A percentile compares a stretch with the other conserved stretches of the same genome.
These are phyloP conservation scores for Xylaria digitata DNA, from an alignment of 2,329 filamentous ascomycete genomes.

Conservation along the genomic window DNA sequence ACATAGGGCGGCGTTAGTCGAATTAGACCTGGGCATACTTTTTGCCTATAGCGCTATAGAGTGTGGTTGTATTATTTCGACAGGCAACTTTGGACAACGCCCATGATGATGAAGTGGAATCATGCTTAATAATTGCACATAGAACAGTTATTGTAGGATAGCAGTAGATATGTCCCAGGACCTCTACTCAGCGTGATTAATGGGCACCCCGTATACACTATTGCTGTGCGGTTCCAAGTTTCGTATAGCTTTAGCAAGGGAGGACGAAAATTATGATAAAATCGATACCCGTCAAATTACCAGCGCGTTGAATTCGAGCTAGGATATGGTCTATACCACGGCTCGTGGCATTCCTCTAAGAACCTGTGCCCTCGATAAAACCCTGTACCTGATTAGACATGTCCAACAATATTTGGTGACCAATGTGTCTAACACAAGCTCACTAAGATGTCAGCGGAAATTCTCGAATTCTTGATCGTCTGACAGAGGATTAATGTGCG, in stretches of 20 bases:
- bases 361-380: not conserved
- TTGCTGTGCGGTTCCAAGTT: not conserved
- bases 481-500: not conserved
- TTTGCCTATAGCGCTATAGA: slow-evolving; percentile 6
- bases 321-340: not conserved
- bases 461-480: not conserved
- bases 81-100: slow-evolving; percentile 7
- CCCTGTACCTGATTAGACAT: not conserved
- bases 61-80: slow-evolving; percentile 3
- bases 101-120: slow-evolving; percentile 5
- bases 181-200: not conserved
- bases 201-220: not conserved
- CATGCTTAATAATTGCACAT: slow-evolving; percentile 24
- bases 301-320: not conserved
- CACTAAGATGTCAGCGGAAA: not conserved
- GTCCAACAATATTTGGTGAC: not conserved
- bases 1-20: slow-evolving; percentile 46
- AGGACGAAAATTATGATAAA: not conserved
- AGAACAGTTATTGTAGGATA: slow-evolving; percentile 8
- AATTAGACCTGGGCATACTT: slow-evolving; percentile 29
- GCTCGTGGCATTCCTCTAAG: not conserved
- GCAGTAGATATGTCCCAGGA: slow-evolving; percentile 6
- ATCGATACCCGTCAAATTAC: slow-evolving; percentile 18
- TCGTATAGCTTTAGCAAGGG: not conserved
- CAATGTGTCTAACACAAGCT: not conserved